Conservation (phyloP, 345 rosid genomes). For the Rubroshorea leprosula region DNA sequence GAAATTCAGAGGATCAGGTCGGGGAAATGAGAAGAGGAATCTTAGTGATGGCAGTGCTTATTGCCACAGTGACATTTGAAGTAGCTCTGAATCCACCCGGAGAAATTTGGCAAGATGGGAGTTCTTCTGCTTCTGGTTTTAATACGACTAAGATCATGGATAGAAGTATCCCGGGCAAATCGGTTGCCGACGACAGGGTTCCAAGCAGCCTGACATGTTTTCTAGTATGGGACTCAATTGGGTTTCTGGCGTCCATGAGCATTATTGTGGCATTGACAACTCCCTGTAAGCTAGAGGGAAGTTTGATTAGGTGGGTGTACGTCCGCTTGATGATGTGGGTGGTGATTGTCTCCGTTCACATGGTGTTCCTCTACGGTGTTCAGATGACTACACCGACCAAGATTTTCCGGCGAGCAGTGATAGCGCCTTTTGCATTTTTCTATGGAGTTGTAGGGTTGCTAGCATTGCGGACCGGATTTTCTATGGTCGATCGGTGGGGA, state of each 20-base stretch:
- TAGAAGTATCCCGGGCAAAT: too few relatives aligned
- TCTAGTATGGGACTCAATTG: conserved; percentile 12
- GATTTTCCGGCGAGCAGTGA: conserved; percentile 10
- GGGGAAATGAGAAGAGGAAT: conserved; percentile 1
- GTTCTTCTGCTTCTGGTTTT: neutral
- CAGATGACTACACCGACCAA: neutral
- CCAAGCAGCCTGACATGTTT: conserved; percentile 12
- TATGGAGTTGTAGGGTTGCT: neutral
- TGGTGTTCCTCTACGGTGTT: conserved; percentile 17
- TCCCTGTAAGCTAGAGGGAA: neutral
- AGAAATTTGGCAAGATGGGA: conserved; percentile 9
- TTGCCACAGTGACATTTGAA: conserved; percentile 14
- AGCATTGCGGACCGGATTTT: conserved; percentile 9
- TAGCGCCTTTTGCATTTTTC: conserved; percentile 10
- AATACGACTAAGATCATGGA: neutral
- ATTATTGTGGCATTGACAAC: conserved; percentile 5
- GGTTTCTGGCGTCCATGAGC: conserved; percentile 12
- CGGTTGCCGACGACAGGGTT: neutral
- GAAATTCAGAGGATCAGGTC: neutral
- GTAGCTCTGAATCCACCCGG: conserved; percentile 13
- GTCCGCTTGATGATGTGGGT: conserved; percentile 11
- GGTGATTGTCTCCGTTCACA: conserved; percentile 10
- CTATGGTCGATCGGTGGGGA: neutral
- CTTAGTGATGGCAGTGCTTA: conserved; percentile 9
- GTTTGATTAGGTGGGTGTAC: neutral